Evolutionary conservation across 805 yeast species (phyloP).

Genomic region (Teunomyces cretensis): DNA sequence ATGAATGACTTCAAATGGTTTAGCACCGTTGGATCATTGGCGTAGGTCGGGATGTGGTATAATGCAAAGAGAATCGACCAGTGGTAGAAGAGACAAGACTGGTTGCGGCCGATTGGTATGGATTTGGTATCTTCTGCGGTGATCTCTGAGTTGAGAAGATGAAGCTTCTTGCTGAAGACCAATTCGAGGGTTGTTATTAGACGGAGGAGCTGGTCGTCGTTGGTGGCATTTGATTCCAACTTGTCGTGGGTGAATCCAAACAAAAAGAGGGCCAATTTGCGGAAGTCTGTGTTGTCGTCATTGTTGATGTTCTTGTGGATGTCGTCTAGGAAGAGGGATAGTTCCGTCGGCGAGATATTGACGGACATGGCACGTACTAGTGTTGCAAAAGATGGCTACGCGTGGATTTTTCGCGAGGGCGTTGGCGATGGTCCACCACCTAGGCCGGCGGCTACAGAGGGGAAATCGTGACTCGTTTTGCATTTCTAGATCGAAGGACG

Average conservation of each 20-base stretch:
- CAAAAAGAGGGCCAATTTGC: conserved; percentile 31
- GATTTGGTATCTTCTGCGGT: conserved; percentile 12
- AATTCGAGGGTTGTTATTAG: conserved; percentile 31
- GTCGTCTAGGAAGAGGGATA: conserved; percentile 33
- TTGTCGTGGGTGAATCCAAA: conserved; percentile 31
- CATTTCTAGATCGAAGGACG: not conserved
- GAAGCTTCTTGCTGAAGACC: conserved; percentile 31
- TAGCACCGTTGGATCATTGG: conserved; percentile 11
- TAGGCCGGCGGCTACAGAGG: no score
- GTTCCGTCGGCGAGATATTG: conserved; percentile 24
- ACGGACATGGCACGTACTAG: not conserved
- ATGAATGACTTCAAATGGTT: conserved; percentile 32
- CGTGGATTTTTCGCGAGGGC: not conserved
- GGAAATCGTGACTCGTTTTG: conserved; percentile 2
- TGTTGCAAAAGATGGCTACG: conserved; percentile 1
- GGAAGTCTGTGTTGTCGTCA: conserved; percentile 35
- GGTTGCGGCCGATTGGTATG: conserved; percentile 1
- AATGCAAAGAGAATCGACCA: conserved; percentile 31
- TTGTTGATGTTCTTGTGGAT: conserved; percentile 29
- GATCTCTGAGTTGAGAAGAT: conserved; percentile 23
- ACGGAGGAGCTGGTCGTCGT: conserved; percentile 16
- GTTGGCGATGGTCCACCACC: no score
- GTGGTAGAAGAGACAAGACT: conserved; percentile 20
- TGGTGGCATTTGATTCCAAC: conserved; percentile 12
- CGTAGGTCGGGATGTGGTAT: conserved; percentile 21